phyloP scores from a whole-genome alignment of 805 yeast genomes.

The Candida andamanensis region DNA sequence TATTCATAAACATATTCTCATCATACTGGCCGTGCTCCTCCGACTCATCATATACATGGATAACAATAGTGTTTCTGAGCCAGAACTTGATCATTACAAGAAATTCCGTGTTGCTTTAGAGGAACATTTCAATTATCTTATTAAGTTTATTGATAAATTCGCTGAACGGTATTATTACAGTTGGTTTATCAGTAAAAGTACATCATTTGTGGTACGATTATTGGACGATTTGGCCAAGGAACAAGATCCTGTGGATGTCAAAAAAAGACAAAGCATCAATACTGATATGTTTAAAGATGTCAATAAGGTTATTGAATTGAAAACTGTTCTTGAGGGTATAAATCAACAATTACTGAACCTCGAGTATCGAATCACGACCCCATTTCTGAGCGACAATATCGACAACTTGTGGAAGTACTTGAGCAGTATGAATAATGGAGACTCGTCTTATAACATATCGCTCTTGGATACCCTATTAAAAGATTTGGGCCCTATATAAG shows the following conservation, averaged over 20 bases:
- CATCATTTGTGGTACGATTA: not conserved
- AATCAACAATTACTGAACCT: not conserved
- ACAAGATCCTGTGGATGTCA: not conserved
- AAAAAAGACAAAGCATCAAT: not conserved
- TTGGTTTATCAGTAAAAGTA: slow-evolving; percentile 4
- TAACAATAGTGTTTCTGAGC: not conserved
- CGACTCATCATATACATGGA: not conserved
- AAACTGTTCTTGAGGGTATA: not conserved
- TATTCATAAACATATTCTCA: slow-evolving; percentile 3
- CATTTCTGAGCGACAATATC: not conserved
- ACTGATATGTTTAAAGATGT: not conserved
- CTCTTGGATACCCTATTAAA: not conserved
- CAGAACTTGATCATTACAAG: not conserved
- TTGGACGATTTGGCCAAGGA: not conserved
- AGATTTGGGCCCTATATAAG: not conserved
- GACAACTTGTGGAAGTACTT: not conserved
- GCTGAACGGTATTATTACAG: slow-evolving; percentile 4
- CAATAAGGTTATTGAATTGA: not conserved
- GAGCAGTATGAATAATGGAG: not conserved
- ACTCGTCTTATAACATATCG: not conserved
- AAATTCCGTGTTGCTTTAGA: not conserved
- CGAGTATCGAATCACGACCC: not conserved
- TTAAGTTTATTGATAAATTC: slow-evolving; percentile 3
- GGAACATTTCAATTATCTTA: not conserved
- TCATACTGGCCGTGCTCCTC: slow-evolving; percentile 1